phyloP scores from a whole-genome alignment of 257 asterid genomes.

The Solanum chiquidenum region DNA sequence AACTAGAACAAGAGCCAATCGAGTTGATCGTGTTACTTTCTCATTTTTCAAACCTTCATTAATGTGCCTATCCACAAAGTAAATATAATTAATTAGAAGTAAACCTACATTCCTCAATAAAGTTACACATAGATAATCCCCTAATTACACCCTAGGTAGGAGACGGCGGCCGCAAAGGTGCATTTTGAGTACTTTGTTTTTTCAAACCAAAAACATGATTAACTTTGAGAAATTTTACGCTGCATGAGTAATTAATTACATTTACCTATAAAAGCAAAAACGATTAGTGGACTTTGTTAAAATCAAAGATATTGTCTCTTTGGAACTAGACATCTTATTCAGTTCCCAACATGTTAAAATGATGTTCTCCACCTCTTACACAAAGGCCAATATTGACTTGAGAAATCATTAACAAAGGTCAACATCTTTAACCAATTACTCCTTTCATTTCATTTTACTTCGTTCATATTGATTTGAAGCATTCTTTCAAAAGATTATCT shows the following conservation, averaged over 20 bases:
- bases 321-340: conserved; percentile 14
- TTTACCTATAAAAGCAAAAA: neutral
- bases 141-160: neutral
- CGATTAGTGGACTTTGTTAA: neutral
- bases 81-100: neutral
- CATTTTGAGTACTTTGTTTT: neutral
- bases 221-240: neutral
- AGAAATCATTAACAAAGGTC: conserved; percentile 7
- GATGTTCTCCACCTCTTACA: conserved; percentile 5
- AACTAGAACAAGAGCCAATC: neutral
- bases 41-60: neutral
- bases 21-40: neutral
- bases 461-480: neutral
- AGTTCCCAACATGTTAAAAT: conserved; percentile 4
- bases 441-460: neutral
- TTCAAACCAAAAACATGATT: neutral
- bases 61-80: neutral
- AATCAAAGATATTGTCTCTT: conserved; percentile 12
- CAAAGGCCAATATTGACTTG: neutral
- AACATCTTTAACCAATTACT: neutral
- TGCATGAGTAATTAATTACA: neutral
- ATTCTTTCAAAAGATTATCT: too few relatives aligned
- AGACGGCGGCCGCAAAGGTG: conserved; percentile 13
- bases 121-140: too few relatives aligned
- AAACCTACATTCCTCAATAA: neutral